Conservation (phyloP, 1,284 basidiomycete genomes). For the Grifola frondosa region DNA sequence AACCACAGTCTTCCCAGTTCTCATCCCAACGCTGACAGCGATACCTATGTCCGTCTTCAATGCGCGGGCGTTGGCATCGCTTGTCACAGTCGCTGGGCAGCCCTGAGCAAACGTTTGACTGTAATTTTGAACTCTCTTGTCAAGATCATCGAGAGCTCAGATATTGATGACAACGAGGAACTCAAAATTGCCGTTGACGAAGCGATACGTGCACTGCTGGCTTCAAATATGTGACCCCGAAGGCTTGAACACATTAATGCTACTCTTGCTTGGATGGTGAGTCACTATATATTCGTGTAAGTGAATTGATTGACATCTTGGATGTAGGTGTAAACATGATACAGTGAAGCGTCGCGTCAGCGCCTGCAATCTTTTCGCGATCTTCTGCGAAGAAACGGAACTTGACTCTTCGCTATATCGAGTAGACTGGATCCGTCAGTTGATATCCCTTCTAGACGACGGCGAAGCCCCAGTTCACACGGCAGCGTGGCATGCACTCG, state of each 20-base stretch:
- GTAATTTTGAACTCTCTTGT: constrained; percentile 78
- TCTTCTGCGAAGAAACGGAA: constrained; percentile 81
- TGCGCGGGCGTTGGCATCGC: constrained; percentile 85
- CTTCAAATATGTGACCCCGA: constrained; percentile 81
- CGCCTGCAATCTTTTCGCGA: constrained; percentile 74
- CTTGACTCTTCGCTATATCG: constrained; percentile 84
- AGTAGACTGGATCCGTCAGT: constrained; percentile 93
- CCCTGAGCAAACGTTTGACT: constrained; percentile 81
- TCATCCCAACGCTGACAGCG: constrained; percentile 91
- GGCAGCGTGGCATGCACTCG: constrained; percentile 83
- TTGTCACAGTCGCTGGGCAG: constrained; percentile 94
- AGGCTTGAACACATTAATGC: constrained; percentile 86
- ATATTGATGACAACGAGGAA: constrained; percentile 70
- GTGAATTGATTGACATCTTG: not conserved
- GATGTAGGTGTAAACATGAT: constrained; percentile 74
- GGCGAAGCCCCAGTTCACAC: constrained; percentile 71
- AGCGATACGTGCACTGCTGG: constrained; percentile 72
- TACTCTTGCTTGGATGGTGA: constrained; percentile 87
- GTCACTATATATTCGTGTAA: constrained; percentile 24
- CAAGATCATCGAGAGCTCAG: constrained; percentile 57
- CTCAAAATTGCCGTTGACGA: constrained; percentile 72
- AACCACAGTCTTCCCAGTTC: constrained; percentile 94
- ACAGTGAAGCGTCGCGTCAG: constrained; percentile 72
- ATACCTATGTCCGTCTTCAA: constrained; percentile 95
- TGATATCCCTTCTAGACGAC: constrained; percentile 87